These are phyloP conservation scores for Prosopis cineraria DNA, from an alignment of 306 rosid species.

Conservation along the genomic window DNA sequence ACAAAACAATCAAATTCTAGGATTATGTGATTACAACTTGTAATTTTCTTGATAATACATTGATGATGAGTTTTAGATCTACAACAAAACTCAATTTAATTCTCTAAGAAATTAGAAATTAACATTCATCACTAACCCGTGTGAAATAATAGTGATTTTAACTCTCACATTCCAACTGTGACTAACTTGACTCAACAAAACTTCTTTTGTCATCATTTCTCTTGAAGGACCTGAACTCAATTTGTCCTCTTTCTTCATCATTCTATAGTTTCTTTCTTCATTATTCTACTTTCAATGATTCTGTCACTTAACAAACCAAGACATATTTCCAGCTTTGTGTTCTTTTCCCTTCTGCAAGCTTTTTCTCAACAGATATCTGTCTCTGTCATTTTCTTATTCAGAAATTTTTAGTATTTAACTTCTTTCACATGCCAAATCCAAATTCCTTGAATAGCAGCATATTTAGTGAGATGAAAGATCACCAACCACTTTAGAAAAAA, in stretches of 20 bases:
- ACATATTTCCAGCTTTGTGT: conserved; percentile 27
- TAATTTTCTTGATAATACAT: too few relatives aligned
- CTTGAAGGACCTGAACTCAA: conserved; percentile 11
- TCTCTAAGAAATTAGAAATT: too few relatives aligned
- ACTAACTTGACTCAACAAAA: conserved; percentile 32
- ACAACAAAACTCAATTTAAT: too few relatives aligned
- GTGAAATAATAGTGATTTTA: too few relatives aligned
- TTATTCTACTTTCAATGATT: conserved; percentile 32
- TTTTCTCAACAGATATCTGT: conserved; percentile 4
- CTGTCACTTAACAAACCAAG: conserved; percentile 47
- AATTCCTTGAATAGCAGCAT: not conserved
- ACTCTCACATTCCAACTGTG: too few relatives aligned
- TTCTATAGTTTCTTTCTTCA: conserved; percentile 33
- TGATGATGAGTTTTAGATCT: too few relatives aligned
- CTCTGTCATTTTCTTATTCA: not conserved
- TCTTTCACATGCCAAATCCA: conserved; percentile 6
- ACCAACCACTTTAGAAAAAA: not conserved
- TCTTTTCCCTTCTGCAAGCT: conserved; percentile 52
- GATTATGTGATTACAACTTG: too few relatives aligned
- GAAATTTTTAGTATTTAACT: not conserved
- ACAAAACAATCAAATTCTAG: too few relatives aligned
- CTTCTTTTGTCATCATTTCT: conserved; percentile 46
- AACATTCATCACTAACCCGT: too few relatives aligned
- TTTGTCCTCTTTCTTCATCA: conserved; percentile 28
- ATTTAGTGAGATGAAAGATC: not conserved